Evolutionary conservation across 768 basidiomycete genomes (phyloP), one percentile per base, ranked within the genome.

Genomic region (Boletus tylopilopsis): DNA sequence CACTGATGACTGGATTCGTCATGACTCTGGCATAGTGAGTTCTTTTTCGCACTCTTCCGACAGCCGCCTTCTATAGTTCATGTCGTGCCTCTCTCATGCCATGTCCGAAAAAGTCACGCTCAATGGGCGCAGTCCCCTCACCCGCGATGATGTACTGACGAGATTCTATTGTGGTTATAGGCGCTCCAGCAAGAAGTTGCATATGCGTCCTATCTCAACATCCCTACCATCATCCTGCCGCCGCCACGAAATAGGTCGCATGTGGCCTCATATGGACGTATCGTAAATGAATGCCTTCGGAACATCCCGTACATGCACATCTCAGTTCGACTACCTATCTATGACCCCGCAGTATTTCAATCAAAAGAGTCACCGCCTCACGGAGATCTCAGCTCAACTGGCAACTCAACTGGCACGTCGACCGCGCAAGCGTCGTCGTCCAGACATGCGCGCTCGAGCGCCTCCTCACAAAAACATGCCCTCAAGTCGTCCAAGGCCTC

Each of bases 1-100:
- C 8, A 72, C 80, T 0, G 94, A 97, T 68, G 91, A 93, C 60
- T 92, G 94, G 77, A 85, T 98, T 46, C 82, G 96, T 38, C 91
- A 95, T 60, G 96, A 99, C 64, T 87, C 93, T 38, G 96, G 95
- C 71, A 88, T 95, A 47, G 94, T 94, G 67, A 70, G 87, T 76
- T 39, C 44, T 36, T 36, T 39, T 52, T 51, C 48, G 33, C 40
- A 42, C 32, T 45, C 35, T 50, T 48, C 46, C 34, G 42, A 25
- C 35, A 45, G 12, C 51, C 25, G 42, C 41, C 51, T 49, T 47
- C 42, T 44, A n/a, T n/a, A 40, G 25, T 27, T 23, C 43, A 37
- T 38, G 36, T 49, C 49, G 37, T 60, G 56, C 50, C 22, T 46
- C 35, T 43, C 38, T 53, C 56, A 53, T 42, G 55, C 40, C 49